These are phyloP conservation scores for Fimicolochytrium jonesii DNA, from an alignment of 192 early-diverging fungal species.

Conservation along the genomic window DNA sequence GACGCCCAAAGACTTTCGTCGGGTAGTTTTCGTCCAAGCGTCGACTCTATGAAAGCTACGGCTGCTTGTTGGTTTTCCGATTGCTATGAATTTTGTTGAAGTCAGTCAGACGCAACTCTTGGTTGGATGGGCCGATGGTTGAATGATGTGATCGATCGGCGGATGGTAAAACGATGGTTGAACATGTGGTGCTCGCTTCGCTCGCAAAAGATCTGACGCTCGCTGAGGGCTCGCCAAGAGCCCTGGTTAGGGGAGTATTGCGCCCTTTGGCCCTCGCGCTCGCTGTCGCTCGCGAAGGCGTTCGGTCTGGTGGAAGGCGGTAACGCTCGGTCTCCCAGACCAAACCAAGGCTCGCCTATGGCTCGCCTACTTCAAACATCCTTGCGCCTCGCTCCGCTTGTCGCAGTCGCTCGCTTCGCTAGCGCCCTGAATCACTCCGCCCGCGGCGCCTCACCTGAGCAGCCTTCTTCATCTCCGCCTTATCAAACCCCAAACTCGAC, in stretches of 20 bases:
- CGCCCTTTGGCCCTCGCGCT: too few species aligned
- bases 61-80: conserved; percentile 61
- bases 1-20: conserved; percentile 52
- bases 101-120: neutral
- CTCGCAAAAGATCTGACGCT: neutral
- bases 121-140: too few species aligned
- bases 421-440: neutral
- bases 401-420: neutral
- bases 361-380: too few species aligned
- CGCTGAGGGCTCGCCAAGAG: neutral
- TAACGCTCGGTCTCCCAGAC: neutral
- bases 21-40: conserved; percentile 53
- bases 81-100: conserved; percentile 28
- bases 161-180: too few species aligned
- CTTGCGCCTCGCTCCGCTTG: too few species aligned
- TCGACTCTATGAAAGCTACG: conserved; percentile 57
- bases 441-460: conserved; percentile 1
- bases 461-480: conserved; percentile 12
- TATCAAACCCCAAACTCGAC: too few species aligned
- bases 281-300: too few species aligned
- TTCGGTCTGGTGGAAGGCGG: neutral
- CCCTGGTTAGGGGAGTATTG: neutral
- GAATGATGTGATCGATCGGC: too few species aligned
- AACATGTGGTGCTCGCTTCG: too few species aligned
- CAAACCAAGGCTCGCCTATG: too few species aligned